Conservation (phyloP, 305 asterid species). For the Fraxinus albicans region DNA sequence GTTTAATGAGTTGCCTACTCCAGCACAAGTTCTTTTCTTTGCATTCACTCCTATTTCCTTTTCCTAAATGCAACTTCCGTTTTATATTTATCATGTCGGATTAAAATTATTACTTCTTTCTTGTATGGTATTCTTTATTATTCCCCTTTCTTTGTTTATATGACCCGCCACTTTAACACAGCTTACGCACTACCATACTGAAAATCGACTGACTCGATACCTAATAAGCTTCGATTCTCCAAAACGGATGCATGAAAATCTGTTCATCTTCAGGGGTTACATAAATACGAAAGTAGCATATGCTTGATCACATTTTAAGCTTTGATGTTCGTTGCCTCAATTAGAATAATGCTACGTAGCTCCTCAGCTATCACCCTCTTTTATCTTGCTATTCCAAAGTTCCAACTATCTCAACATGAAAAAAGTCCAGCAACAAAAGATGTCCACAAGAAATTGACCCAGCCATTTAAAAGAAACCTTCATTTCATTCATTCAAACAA, state of each 20-base stretch:
- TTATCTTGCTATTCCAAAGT: neutral
- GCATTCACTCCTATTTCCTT: conserved; percentile 1
- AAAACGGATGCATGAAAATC: neutral
- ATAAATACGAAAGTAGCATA: too few species aligned
- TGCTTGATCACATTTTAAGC: too few species aligned
- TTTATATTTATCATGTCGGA: neutral
- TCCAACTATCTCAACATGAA: neutral
- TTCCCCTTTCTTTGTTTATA: neutral
- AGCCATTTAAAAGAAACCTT: neutral
- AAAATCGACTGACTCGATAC: too few species aligned
- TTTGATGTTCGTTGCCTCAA: too few species aligned
- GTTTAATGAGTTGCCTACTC: neutral
- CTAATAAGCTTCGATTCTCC: neutral
- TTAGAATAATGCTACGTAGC: neutral
- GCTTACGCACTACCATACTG: neutral
- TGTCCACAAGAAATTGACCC: neutral
- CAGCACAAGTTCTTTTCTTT: conserved; percentile 17
- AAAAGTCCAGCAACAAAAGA: neutral
- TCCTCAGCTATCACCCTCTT: neutral
- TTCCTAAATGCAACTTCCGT: neutral
- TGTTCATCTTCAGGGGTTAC: neutral
- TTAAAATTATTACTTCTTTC: neutral
- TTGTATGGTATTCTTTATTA: neutral
- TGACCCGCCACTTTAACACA: neutral
- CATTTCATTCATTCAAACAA: neutral